Base-by-base conservation (phyloP, 208 protist species). In the Borovskyia barvae region DNA sequence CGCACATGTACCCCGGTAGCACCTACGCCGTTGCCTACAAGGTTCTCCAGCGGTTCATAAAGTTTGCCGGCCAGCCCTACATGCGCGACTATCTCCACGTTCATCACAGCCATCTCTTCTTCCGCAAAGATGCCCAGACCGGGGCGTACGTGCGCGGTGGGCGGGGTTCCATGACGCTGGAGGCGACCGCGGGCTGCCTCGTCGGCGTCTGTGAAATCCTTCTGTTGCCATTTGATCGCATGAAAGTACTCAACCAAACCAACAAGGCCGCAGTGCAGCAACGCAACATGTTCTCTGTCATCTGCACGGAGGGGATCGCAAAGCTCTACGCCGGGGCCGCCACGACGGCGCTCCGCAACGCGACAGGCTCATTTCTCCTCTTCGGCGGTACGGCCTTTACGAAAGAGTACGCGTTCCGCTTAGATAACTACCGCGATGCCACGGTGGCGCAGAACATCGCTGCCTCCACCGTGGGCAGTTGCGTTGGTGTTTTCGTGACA, bases 31-130 rank as follows among this genome's bases (percentile, higher is more conserved):
- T 86, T 4, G 58, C 57, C 24, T 93, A 93, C 80, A 93, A 93
- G 72, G 79, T 93, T 20, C 48, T 79, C 39, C 86, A 93, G 67
- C 75, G 86, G 1, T 56, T 85, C 19, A 70, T 86, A 51, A 93
- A 93, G 60, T 93, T 93, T 53, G 83, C 76, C 14, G 82, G 82
- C 0, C 86, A 93, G 71, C 82, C 86, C 8, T 86, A 85, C 65
- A 75, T 77, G 68, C 62, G 68, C 26, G 82, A 90, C 50, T 87
- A 78, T 55, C 59, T 93, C 0, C 20, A 80, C 41, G 66, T 61
- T 24, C 48, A 74, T 32, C 67, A 80, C 61, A 64, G 57, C 43
- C 12, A 49, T 40, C 5, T 75, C 15, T 87, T 87, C 51, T 72
- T 78, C 37, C 30, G 33, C 0, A 33, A 33, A 8, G 45, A 79